These are phyloP conservation scores for Penicillium verrucosum DNA, from an alignment of 2,329 filamentous ascomycete genomes.

Conservation along the genomic window DNA sequence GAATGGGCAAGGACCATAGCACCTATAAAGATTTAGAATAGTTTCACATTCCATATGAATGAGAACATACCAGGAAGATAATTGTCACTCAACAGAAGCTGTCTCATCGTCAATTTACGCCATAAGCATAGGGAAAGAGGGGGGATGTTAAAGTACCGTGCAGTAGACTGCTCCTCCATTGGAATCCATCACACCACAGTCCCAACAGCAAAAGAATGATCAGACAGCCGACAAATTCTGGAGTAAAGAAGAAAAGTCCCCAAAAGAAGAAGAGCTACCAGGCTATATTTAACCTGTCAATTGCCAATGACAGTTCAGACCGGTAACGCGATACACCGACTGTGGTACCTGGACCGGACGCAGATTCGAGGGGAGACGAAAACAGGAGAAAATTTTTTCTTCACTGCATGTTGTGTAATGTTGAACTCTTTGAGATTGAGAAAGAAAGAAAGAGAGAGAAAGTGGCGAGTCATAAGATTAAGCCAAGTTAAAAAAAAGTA, in stretches of 20 bases:
- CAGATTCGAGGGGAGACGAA: conserved; percentile 21
- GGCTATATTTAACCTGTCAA: conserved; percentile 13
- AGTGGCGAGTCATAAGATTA: background rate
- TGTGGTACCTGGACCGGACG: conserved; percentile 23
- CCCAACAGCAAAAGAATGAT: background rate
- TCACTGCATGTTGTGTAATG: conserved; percentile 12
- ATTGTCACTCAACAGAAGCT: conserved; percentile 88
- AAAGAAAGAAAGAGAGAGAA: background rate
- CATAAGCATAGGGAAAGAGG: conserved; percentile 6
- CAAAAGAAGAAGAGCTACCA: background rate
- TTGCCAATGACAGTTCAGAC: conserved; percentile 16
- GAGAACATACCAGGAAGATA: conserved; percentile 77
- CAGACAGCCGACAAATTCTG: background rate
- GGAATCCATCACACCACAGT: conserved; percentile 37
- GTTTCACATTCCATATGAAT: background rate
- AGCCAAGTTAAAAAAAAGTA: background rate
- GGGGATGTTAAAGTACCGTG: conserved; percentile 51
- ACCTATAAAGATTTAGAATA: conserved; percentile 57
- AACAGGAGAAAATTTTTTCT: conserved; percentile 6
- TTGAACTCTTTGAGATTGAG: background rate
- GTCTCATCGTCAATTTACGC: conserved; percentile 13
- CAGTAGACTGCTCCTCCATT: conserved; percentile 60
- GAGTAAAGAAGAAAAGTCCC: background rate
- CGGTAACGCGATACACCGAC: conserved; percentile 10
- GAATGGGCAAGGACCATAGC: conserved; percentile 93